phyloP scores from a whole-genome alignment of 2,329 filamentous ascomycete genomes.

The Sarocladiaceae sp. region DNA sequence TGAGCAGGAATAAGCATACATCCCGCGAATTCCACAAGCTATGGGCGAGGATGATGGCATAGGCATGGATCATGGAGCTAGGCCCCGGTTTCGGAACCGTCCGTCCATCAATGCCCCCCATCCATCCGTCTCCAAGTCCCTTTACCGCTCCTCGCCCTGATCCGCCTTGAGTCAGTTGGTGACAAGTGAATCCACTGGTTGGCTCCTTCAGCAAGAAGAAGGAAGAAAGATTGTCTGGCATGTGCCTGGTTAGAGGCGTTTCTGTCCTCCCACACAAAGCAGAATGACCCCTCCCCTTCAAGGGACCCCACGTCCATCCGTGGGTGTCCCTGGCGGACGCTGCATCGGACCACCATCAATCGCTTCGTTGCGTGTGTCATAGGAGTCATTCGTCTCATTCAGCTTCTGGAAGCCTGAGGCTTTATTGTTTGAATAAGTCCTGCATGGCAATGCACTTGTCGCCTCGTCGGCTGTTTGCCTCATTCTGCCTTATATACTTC shows the following conservation, averaged over 20 bases:
- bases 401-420: neutral
- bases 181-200: neutral
- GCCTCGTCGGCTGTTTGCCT: neutral
- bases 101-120: neutral
- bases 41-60: neutral
- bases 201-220: neutral
- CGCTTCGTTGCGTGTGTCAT: neutral
- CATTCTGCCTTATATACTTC: neutral
- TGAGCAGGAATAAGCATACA: too few species aligned
- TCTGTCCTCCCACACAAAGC: neutral
- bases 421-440: neutral
- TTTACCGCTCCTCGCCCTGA: too few species aligned
- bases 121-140: neutral
- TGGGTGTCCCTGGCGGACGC: neutral
- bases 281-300: neutral
- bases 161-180: neutral
- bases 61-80: neutral
- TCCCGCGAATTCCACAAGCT: too few species aligned
- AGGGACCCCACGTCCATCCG: neutral
- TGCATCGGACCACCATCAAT: neutral
- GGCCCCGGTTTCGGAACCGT: conserved; percentile 7
- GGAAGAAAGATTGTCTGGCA: neutral
- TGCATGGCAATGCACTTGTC: neutral
- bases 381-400: neutral
- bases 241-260: neutral